Percentiles rank a stretch among this genome's conserved stretches.
Evolutionary conservation across 1,284 basidiomycete species (phyloP).

Genomic region (Meira nashicola): DNA sequence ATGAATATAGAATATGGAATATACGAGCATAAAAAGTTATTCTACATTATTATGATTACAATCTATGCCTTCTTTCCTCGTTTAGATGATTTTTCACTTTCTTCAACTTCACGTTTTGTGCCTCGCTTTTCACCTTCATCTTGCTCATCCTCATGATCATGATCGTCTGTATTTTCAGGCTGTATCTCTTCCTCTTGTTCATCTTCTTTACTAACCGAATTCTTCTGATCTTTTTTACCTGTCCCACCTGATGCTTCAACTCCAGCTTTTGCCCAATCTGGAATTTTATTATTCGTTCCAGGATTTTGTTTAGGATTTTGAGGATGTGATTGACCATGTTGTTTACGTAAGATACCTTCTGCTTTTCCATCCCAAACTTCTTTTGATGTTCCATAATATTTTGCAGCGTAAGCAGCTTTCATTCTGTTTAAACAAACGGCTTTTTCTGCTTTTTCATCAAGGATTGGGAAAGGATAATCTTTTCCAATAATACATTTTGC

Average conservation of each 20-base stretch:
- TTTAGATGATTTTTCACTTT: conserved; percentile 2
- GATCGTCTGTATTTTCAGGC: conserved; percentile 18
- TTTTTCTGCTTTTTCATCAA: conserved; percentile 45
- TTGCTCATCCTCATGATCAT: conserved; percentile 19
- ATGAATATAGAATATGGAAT: too few relatives aligned
- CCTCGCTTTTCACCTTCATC: conserved; percentile 22
- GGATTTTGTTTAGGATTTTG: neutral
- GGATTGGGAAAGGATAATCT: conserved; percentile 40
- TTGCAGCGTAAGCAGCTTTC: conserved; percentile 27
- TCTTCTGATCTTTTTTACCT: conserved; percentile 12
- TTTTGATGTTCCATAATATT: conserved; percentile 28
- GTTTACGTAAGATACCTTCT: conserved; percentile 31
- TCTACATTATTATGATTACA: too few relatives aligned
- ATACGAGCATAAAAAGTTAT: too few relatives aligned
- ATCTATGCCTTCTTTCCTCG: too few relatives aligned
- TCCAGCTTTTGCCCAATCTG: conserved; percentile 36
- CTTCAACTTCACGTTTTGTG: conserved; percentile 14
- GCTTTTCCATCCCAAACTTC: conserved; percentile 40
- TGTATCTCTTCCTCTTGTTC: conserved; percentile 18
- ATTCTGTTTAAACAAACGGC: conserved; percentile 27
- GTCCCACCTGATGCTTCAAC: conserved; percentile 16
- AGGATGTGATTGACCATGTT: conserved; percentile 28
- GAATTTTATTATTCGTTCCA: conserved; percentile 17
- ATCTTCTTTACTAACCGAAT: conserved; percentile 18
- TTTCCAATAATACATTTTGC: conserved; percentile 41